Percentiles rank a stretch among this genome's conserved stretches.
phyloP scores from a whole-genome alignment of 306 rosid genomes.

The Calophaca sinica region DNA sequence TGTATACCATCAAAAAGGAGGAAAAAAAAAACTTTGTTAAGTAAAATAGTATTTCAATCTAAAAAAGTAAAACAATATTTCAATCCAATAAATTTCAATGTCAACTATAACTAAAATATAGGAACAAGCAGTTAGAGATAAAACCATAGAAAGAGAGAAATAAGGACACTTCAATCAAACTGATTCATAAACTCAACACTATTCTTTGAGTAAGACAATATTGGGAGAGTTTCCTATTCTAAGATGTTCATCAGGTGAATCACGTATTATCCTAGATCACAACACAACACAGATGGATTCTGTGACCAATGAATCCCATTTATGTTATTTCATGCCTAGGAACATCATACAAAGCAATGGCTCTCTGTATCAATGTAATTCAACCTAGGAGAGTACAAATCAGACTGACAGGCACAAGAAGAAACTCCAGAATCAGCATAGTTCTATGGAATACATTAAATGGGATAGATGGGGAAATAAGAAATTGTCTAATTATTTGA shows the following conservation, averaged over 20 bases:
- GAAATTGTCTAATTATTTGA: not conserved
- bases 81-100: slow-evolving; percentile 33
- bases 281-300: not conserved
- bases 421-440: not conserved
- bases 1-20: slow-evolving; percentile 53
- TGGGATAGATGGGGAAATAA: not conserved
- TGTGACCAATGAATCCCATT: slow-evolving; percentile 4
- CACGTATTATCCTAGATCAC: not conserved
- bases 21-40: slow-evolving; percentile 35
- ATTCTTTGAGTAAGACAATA: not conserved
- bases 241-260: slow-evolving; percentile 15
- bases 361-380: not conserved
- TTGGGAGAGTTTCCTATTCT: not conserved
- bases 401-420: not conserved
- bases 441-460: not conserved
- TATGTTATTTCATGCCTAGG: slow-evolving; percentile 1
- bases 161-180: slow-evolving; percentile 25
- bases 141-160: slow-evolving; percentile 36
- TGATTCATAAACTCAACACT: slow-evolving; percentile 19
- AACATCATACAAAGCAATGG: not conserved
- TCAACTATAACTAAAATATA: slow-evolving; percentile 11
- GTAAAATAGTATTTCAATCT: slow-evolving; percentile 42
- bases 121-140: slow-evolving; percentile 13
- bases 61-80: slow-evolving; percentile 41
- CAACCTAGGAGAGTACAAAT: slow-evolving; percentile 2